Evolutionary conservation across 108 stramenopile species (phyloP).

Genomic region (Nitzschia sp.): DNA sequence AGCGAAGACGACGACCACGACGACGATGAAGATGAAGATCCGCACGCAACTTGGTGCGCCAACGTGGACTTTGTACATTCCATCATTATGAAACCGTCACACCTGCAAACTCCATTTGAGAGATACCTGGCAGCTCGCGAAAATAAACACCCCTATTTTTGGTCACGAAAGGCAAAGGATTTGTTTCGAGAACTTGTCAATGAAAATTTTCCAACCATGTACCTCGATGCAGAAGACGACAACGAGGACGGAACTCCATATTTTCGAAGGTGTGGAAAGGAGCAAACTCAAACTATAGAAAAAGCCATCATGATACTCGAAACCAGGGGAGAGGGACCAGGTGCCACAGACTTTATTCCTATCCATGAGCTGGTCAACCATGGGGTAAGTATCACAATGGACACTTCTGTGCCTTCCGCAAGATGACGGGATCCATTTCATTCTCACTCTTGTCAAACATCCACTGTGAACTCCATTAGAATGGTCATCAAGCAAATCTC

Average conservation of each 20-base stretch:
- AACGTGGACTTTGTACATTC: background rate
- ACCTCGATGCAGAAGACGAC: background rate
- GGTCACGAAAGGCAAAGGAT: background rate
- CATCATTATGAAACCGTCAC: background rate
- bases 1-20: too few relatives aligned
- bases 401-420: too few relatives aligned
- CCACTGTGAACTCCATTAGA: background rate
- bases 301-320: constrained; percentile 10
- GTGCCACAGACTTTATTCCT: background rate
- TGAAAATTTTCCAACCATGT: background rate
- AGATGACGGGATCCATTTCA: background rate
- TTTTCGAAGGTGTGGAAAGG: background rate
- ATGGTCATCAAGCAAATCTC: background rate
- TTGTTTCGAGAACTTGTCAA: background rate
- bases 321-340: background rate
- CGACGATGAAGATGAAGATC: background rate
- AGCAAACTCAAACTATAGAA: background rate
- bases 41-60: background rate
- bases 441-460: background rate
- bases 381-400: background rate
- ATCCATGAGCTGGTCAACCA: constrained; percentile 8
- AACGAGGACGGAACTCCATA: background rate
- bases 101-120: constrained; percentile 1
- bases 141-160: background rate
- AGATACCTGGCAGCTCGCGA: constrained; percentile 4